Base-by-base conservation (phyloP, 1,284 basidiomycete genomes). In the Laetiporus sulphureus region DNA sequence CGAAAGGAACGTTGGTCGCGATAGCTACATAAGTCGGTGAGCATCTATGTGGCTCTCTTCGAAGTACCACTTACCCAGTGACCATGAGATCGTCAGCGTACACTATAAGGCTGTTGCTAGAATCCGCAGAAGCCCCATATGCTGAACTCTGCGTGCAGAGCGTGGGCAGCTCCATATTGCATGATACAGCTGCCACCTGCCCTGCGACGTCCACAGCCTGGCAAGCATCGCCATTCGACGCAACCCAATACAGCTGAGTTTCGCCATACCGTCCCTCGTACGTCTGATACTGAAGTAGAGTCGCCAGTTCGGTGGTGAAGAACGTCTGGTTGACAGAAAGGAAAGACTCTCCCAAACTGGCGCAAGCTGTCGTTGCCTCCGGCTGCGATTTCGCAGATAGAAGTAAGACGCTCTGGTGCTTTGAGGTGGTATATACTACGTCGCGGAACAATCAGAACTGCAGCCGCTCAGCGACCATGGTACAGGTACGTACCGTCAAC, bases 1-100 rank as follows among this genome's bases (percentile, higher is more conserved):
- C 56, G 52, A 57, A 66, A 67, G 3, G 59, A 57, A 3, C 53
- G 46, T 34, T 57, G 57, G 41, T 66, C 61, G 12, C 64, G 63
- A 48, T 55, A 64, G 4, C 63, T 62, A 21, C n/a, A 37, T 23
- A 34, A 34, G 5, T n/a, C 39, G 7, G 13, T 16, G 3, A 19
- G 16, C 12, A 34, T 10, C 15, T 13, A 33, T 31, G 31, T 19
- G 20, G 19, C 3, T 22, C 19, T 21, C 22, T 33, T 12, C 16
- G 29, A 4, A 36, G 6, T n/a, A 3, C 15, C n/a, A 43, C 58
- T 30, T 36, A 61, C 58, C 58, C 59, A 7, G 54, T 56, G 33
- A 60, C 51, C 1, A 49, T 40, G 29, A 61, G 41, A 11, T 53
- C 49, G 6, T 52, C 39, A 2, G 59, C 55, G 2, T 40, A 35